These are phyloP conservation scores for Pseudozyma tsukubaensis DNA, from an alignment of 1,284 basidiomycete species.

Conservation along the genomic window DNA sequence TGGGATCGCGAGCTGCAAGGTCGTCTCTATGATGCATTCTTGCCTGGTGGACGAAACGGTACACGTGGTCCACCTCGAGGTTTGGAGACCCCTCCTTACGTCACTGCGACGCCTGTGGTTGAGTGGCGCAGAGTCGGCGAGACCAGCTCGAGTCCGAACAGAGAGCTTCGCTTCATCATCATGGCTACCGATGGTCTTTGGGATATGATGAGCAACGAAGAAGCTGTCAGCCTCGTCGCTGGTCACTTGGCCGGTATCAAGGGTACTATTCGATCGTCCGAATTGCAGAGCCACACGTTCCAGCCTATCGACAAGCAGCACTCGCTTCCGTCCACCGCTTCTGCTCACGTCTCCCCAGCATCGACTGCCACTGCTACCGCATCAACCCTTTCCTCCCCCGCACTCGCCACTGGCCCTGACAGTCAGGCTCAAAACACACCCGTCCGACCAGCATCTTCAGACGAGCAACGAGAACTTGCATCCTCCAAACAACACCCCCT, in stretches of 20 bases:
- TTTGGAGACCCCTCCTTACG: constrained; percentile 83
- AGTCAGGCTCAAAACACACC: constrained; percentile 72
- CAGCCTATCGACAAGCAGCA: constrained; percentile 49
- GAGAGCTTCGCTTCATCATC: constrained; percentile 73
- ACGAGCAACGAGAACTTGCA: constrained; percentile 42
- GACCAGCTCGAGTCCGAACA: constrained; percentile 28
- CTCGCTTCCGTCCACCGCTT: constrained; percentile 17
- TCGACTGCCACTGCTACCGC: not conserved
- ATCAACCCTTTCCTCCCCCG: not conserved
- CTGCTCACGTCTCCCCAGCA: not conserved
- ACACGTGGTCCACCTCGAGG: constrained; percentile 56
- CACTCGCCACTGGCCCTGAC: constrained; percentile 62
- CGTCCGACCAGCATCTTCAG: constrained; percentile 26
- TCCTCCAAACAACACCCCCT: constrained; percentile 63
- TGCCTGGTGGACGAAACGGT: constrained; percentile 51
- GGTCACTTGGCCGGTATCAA: constrained; percentile 65
- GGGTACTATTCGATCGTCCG: constrained; percentile 56
- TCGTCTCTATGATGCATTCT: constrained; percentile 69
- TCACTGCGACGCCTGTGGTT: constrained; percentile 81
- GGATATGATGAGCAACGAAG: constrained; percentile 94
- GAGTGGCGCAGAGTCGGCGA: constrained; percentile 60
- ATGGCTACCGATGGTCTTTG: constrained; percentile 94
- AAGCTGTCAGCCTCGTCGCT: constrained; percentile 82
- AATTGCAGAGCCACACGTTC: constrained; percentile 58
- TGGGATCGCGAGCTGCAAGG: constrained; percentile 71